These are phyloP conservation scores for Cocos nucifera DNA, from an alignment of 176 grass and related monocot species.

Conservation along the genomic window DNA sequence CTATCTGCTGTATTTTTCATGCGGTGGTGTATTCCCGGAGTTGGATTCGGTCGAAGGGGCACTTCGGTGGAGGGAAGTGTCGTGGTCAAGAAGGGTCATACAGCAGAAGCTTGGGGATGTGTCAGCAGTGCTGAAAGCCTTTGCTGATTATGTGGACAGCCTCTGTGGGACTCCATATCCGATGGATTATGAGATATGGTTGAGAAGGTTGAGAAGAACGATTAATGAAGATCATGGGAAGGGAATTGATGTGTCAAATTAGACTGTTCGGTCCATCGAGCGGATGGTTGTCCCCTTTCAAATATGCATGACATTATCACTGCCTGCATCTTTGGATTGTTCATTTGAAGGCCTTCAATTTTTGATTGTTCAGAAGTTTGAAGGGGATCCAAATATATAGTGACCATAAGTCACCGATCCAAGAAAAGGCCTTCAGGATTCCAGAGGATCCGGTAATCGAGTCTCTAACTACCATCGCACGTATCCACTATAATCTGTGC, in stretches of 20 bases:
- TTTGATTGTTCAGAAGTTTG: too few relatives aligned
- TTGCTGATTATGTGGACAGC: conserved; percentile 97
- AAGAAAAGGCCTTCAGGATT: too few relatives aligned
- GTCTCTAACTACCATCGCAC: too few relatives aligned
- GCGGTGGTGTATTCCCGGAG: conserved; percentile 71
- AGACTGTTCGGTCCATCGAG: conserved; percentile 14
- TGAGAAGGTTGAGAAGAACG: conserved; percentile 66
- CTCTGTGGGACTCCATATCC: conserved; percentile 86
- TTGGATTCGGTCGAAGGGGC: conserved; percentile 89
- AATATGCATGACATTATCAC: too few relatives aligned
- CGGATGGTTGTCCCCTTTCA: too few relatives aligned
- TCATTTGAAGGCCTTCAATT: too few relatives aligned
- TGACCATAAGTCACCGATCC: too few relatives aligned
- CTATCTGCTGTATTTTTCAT: conserved; percentile 85
- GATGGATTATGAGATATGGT: conserved; percentile 96
- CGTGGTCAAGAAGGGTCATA: conserved; percentile 87
- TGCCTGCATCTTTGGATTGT: too few relatives aligned
- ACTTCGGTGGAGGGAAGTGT: conserved; percentile 87
- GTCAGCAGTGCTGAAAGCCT: conserved; percentile 92
- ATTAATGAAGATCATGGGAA: conserved; percentile 94
- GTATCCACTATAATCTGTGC: too few relatives aligned
- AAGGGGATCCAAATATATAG: too few relatives aligned
- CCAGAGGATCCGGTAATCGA: too few relatives aligned
- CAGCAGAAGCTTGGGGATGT: conserved; percentile 85
- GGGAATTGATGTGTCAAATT: conserved; percentile 56